Base-by-base conservation (phyloP, 2,329 filamentous ascomycete genomes). In the Daldinia sp. region DNA sequence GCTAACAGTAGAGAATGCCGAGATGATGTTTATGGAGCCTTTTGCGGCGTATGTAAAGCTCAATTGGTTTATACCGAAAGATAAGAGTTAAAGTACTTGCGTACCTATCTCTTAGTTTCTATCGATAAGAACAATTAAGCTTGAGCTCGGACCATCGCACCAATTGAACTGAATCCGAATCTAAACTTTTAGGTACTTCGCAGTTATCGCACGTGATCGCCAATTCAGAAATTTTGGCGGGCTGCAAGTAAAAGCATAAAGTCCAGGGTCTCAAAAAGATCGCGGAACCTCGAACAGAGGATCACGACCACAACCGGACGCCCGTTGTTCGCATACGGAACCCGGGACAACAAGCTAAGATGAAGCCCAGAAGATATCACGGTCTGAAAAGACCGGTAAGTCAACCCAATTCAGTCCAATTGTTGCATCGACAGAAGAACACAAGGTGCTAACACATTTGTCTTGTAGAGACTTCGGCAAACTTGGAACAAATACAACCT, bases 401-500 rank as follows among this genome's bases (percentile, higher is more conserved):
- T 81, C 26, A 35, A 46, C 15, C 60, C 39, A 69, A 66, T 64
- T 53, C 35, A 57, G 18, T 35, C 53, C 55, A 59, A 56, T 61
- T 13, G 48, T 51, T 60, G 33, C 26, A 30, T n/a, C 1, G 0
- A 15, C 12, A 48, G n/a, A n/a, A n/a, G n/a, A n/a, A n/a, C n/a
- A 13, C 9, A 28, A 54, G 6, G 23, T 30, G 15, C 35, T 64
- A 30, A 64, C 60, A 60, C 33, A 65, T 44, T n/a, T 51, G 41
- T 28, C 12, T 15, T 68, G 60, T 79, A 98, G 94, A 97, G 93
- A 92, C 80, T 97, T 81, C 92, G 95, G 76, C 93, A 96, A 85
- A 93, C 94, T 85, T 98, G 95, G 96, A 97, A 93, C 86, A 97
- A 97, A 84, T 94, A 93, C 86, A 97, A 97, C 79, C 87, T 99